These are phyloP conservation scores for Suillus weaverae DNA, from an alignment of 768 basidiomycete genomes.

Conservation along the genomic window DNA sequence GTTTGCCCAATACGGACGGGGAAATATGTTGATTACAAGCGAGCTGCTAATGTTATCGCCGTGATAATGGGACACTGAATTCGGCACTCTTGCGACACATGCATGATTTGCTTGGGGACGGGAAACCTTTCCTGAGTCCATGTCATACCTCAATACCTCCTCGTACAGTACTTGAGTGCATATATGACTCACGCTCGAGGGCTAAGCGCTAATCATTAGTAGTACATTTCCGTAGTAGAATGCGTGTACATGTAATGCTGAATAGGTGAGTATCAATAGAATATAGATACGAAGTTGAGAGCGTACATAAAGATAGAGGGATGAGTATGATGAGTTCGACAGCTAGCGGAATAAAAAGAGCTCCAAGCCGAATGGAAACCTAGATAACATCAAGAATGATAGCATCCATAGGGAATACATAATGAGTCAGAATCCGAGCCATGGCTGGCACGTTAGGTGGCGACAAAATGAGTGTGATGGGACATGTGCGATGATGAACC, in stretches of 20 bases:
- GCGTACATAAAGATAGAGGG: neutral
- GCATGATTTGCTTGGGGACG: neutral
- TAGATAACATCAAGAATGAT: neutral
- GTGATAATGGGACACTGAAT: neutral
- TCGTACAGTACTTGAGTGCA: neutral
- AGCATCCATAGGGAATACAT: neutral
- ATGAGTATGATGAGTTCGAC: neutral
- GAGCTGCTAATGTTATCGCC: neutral
- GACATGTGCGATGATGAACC: neutral
- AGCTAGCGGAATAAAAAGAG: neutral
- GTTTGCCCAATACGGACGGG: constrained; percentile 48
- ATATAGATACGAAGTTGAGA: neutral
- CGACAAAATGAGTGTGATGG: neutral
- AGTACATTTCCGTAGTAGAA: neutral
- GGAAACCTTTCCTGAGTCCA: too few relatives aligned
- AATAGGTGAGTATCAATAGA: neutral
- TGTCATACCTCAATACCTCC: neutral
- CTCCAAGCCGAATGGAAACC: neutral
- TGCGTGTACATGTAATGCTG: neutral
- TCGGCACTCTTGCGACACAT: neutral
- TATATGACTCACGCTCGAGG: neutral
- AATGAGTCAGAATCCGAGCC: neutral
- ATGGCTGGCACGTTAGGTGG: neutral
- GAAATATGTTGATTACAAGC: constrained; percentile 28
- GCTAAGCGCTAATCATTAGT: neutral